Conservation (phyloP, 371 early-diverging fungal genomes). For the Batrachochytrium dendrobatidis region DNA sequence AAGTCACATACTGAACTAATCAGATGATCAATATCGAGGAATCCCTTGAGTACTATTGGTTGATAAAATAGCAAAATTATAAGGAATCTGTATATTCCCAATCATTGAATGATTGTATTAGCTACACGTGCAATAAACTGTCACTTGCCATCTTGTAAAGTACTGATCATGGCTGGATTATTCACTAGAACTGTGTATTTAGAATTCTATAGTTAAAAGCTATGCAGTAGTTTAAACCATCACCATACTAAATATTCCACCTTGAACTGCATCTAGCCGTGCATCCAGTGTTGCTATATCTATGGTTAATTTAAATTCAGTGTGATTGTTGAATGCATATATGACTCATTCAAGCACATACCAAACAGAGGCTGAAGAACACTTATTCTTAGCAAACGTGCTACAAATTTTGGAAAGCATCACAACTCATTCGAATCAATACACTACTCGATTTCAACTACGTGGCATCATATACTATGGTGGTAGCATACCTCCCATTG, state of each 20-base stretch:
- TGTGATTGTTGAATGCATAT: slow-evolving; percentile 6
- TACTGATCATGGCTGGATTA: neutral
- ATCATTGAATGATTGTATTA: too few relatives aligned
- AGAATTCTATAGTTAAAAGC: neutral
- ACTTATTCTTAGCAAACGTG: slow-evolving; percentile 61
- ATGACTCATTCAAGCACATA: neutral
- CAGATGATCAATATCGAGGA: slow-evolving; percentile 44
- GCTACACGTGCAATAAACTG: too few relatives aligned
- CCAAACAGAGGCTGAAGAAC: slow-evolving; percentile 58
- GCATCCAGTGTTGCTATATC: slow-evolving; percentile 28
- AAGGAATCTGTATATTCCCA: too few relatives aligned
- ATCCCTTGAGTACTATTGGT: slow-evolving; percentile 24
- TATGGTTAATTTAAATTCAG: slow-evolving; percentile 12
- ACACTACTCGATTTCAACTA: neutral
- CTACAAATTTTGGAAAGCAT: slow-evolving; percentile 9
- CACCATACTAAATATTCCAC: slow-evolving; percentile 6
- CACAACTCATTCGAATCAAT: too few relatives aligned
- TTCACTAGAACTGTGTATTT: slow-evolving; percentile 4
- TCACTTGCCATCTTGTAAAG: neutral
- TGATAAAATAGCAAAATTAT: neutral
- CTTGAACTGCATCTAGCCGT: slow-evolving; percentile 51
- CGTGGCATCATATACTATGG: neutral
- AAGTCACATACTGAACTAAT: slow-evolving; percentile 35
- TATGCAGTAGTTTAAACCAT: neutral
- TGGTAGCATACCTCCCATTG: slow-evolving; percentile 50